These are phyloP conservation scores for Azolla pinnata DNA, from an alignment of 75 land plant genomes.

Conservation along the genomic window DNA sequence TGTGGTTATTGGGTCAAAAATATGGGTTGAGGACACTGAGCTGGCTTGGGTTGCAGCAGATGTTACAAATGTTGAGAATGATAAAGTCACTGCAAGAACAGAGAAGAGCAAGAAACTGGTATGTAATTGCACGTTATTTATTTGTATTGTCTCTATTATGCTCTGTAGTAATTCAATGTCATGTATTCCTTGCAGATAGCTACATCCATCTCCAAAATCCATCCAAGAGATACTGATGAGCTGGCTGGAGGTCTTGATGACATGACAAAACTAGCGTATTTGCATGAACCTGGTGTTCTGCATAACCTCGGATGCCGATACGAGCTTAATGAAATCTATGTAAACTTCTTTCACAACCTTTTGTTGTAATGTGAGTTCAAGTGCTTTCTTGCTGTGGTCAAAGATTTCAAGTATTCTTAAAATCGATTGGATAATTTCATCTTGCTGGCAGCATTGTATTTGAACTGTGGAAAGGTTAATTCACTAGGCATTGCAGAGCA, in stretches of 20 bases:
- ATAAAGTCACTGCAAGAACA: conserved; percentile 39
- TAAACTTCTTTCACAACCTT: no score
- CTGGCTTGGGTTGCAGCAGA: conserved; percentile 64
- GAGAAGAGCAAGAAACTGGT: conserved; percentile 42
- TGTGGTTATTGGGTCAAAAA: conserved; percentile 58
- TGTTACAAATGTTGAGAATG: conserved; percentile 38
- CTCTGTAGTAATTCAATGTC: no score
- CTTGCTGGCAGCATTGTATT: no score
- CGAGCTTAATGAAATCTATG: conserved; percentile 65
- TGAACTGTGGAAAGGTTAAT: no score
- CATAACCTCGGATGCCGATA: conserved; percentile 62
- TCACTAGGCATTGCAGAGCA: no score
- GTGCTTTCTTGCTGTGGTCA: no score
- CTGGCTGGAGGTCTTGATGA: conserved; percentile 65
- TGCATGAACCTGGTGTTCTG: conserved; percentile 73
- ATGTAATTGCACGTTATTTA: no score
- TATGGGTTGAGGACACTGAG: conserved; percentile 68
- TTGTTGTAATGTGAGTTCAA: no score
- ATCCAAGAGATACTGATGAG: conserved; percentile 55
- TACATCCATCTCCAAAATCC: conserved; percentile 32
- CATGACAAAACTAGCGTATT: conserved; percentile 75
- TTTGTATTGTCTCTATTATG: no score
- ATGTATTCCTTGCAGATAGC: conserved; percentile 37
- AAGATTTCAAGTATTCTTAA: no score
- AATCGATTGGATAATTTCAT: no score